phyloP scores from a whole-genome alignment of 805 yeast species.

The Saccharomycopsis lassenensis region DNA sequence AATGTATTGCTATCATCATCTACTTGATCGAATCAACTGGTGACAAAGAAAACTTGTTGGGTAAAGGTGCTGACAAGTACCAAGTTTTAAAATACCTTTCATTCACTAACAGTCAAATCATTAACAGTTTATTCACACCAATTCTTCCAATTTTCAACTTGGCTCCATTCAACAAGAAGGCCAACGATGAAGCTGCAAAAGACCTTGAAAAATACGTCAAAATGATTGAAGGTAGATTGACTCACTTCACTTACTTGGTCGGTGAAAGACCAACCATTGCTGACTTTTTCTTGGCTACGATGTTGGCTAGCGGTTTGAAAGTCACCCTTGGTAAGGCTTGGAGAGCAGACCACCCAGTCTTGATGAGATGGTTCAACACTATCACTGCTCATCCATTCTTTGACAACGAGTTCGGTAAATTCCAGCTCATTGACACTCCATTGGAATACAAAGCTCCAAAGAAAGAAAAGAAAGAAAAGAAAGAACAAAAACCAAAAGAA shows the following conservation, averaged over 20 bases:
- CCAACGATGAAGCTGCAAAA: slow-evolving; percentile 35
- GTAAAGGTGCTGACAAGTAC: slow-evolving; percentile 58
- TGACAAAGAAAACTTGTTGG: slow-evolving; percentile 34
- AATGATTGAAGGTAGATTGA: slow-evolving; percentile 45
- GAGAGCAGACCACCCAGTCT: slow-evolving; percentile 51
- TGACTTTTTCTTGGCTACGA: slow-evolving; percentile 46
- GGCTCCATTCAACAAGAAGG: slow-evolving; percentile 69
- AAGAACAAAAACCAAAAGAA: slow-evolving; percentile 23
- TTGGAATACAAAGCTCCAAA: slow-evolving; percentile 33
- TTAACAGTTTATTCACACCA: slow-evolving; percentile 34
- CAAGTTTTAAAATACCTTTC: slow-evolving; percentile 69
- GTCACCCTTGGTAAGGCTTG: slow-evolving; percentile 51
- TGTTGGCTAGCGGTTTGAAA: slow-evolving; percentile 43
- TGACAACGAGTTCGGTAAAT: slow-evolving; percentile 25
- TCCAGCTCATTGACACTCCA: slow-evolving; percentile 55
- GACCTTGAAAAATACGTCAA: slow-evolving; percentile 30
- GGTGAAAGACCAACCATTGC: slow-evolving; percentile 60
- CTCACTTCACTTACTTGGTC: slow-evolving; percentile 54
- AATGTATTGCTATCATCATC: slow-evolving; percentile 52
- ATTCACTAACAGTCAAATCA: slow-evolving; percentile 56
- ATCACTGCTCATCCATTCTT: too few species aligned
- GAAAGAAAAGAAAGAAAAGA: slow-evolving; percentile 55
- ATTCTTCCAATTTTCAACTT: slow-evolving; percentile 47
- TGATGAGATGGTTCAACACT: slow-evolving; percentile 64
- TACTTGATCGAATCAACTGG: slow-evolving; percentile 25